A percentile compares a stretch with the other conserved stretches of the same genome.
Conservation (phyloP, 305 asterid species). For the Lippia alba region DNA sequence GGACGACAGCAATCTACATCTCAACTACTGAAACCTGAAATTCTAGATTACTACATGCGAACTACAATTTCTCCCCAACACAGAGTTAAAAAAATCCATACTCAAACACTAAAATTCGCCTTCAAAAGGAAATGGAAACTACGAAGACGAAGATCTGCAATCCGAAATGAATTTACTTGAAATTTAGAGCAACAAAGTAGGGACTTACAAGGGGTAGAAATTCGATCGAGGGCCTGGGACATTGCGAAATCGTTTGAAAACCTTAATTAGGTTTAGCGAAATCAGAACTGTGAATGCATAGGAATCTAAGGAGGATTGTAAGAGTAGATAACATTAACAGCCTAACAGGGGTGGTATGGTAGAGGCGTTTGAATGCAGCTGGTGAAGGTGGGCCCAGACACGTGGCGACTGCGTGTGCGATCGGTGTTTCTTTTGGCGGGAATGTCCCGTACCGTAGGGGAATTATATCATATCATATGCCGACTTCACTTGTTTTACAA, state of each 20-base stretch:
- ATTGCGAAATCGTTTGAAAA: conserved; percentile 18
- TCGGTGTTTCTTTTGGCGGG: conserved; percentile 52
- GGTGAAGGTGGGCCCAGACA: conserved; percentile 41
- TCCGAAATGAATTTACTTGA: conserved; percentile 13
- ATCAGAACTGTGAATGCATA: conserved; percentile 1
- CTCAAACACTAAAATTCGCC: neutral
- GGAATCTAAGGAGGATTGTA: neutral
- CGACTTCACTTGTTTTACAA: no score
- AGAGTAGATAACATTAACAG: conserved; percentile 16
- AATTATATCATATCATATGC: no score
- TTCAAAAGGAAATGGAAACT: neutral
- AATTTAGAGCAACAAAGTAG: neutral
- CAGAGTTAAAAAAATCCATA: neutral
- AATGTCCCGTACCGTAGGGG: conserved; percentile 35
- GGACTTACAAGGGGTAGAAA: conserved; percentile 47
- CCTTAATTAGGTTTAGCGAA: neutral
- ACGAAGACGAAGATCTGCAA: neutral
- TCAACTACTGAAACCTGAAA: conserved; percentile 2
- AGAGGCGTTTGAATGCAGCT: conserved; percentile 35
- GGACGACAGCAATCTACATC: neutral
- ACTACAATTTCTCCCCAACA: conserved; percentile 17
- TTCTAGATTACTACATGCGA: conserved; percentile 6
- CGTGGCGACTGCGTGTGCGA: conserved; percentile 37
- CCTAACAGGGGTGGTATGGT: conserved; percentile 1
- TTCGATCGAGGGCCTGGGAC: conserved; percentile 45